These are phyloP conservation scores for Axilococcus clingmanii DNA, from an alignment of 139 green algal genomes.

Conservation along the genomic window DNA sequence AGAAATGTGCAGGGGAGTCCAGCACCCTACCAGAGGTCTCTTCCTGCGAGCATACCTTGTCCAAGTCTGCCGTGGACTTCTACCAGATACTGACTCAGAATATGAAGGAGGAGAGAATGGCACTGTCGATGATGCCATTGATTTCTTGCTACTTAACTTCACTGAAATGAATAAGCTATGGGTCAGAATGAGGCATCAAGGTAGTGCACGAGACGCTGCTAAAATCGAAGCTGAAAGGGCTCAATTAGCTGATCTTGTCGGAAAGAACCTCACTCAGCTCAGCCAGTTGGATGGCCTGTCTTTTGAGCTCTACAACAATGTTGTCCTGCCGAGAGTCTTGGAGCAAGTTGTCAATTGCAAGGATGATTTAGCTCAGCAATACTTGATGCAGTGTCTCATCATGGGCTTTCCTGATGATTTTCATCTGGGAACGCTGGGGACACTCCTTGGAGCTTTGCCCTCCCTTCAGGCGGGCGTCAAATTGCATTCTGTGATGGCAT, in stretches of 20 bases:
- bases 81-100: slow-evolving; percentile 58
- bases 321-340: slow-evolving; percentile 36
- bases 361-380: slow-evolving; percentile 96
- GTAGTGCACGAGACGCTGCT: slow-evolving; percentile 33
- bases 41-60: slow-evolving; percentile 90
- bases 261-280: slow-evolving; percentile 94
- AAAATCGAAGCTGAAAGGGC: slow-evolving; percentile 75
- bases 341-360: slow-evolving; percentile 76
- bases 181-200: slow-evolving; percentile 76
- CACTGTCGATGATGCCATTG: slow-evolving; percentile 75
- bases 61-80: slow-evolving; percentile 49
- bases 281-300: slow-evolving; percentile 88
- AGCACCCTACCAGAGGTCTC: slow-evolving; percentile 92
- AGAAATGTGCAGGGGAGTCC: slow-evolving; percentile 94
- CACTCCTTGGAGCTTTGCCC: slow-evolving; percentile 70
- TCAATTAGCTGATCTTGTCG: slow-evolving; percentile 91
- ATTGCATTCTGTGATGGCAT: slow-evolving; percentile 50
- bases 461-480: slow-evolving; percentile 78
- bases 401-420: slow-evolving; percentile 90
- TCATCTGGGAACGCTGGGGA: slow-evolving; percentile 83
- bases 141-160: slow-evolving; percentile 97
- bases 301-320: slow-evolving; percentile 70
- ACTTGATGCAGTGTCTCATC: slow-evolving; percentile 93
- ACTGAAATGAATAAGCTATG: slow-evolving; percentile 99
- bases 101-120: slow-evolving; percentile 66